Evolutionary conservation across 805 yeast species (phyloP).

Genomic region (Candida boleticola): DNA sequence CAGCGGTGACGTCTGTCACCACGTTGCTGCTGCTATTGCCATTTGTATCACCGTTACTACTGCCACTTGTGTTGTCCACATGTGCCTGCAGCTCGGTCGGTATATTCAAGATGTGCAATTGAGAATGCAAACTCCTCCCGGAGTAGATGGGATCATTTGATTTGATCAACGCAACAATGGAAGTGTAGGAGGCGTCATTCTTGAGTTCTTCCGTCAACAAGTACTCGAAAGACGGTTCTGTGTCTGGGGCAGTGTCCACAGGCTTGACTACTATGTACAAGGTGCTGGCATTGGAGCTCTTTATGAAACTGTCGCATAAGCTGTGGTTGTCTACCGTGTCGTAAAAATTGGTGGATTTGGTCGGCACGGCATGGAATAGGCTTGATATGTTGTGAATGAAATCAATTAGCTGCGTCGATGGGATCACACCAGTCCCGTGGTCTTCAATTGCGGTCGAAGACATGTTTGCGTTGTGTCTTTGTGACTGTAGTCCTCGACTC

Average conservation of each 20-base stretch:
- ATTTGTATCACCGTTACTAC: neutral
- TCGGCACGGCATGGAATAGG: neutral
- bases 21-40: neutral
- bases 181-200: slow-evolving; percentile 5
- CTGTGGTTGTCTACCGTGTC: neutral
- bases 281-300: slow-evolving; percentile 19
- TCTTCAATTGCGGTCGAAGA: too few species aligned
- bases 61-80: slow-evolving; percentile 1
- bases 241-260: too few species aligned
- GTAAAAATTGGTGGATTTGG: neutral
- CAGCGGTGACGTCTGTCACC: neutral
- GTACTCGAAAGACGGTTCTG: too few species aligned
- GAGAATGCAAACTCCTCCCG: slow-evolving; percentile 21
- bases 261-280: slow-evolving; percentile 17
- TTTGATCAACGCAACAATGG: slow-evolving; percentile 43
- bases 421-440: too few species aligned
- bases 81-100: slow-evolving; percentile 17
- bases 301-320: slow-evolving; percentile 14
- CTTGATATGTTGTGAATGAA: neutral
- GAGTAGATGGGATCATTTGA: slow-evolving; percentile 30
- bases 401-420: too few species aligned
- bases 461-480: too few species aligned
- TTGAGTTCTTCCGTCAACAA: slow-evolving; percentile 9
- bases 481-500: too few species aligned
- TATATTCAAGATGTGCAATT: slow-evolving; percentile 33